A percentile compares a stretch with the other conserved stretches of the same genome.
phyloP scores from a whole-genome alignment of 129 eudicot species.

The Chrysanthemum lavandulifolium region DNA sequence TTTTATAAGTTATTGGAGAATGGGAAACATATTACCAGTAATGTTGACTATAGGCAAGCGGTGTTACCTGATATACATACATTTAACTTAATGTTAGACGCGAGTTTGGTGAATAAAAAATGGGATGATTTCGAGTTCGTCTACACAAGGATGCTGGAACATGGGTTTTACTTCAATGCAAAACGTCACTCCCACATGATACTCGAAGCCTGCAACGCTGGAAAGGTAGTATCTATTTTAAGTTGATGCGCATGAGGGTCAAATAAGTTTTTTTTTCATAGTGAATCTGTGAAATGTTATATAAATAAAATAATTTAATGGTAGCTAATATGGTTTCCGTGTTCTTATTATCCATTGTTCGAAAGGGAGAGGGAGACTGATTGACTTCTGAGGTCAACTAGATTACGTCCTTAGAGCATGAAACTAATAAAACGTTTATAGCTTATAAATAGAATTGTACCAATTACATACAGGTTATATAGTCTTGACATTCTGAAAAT shows the following conservation, averaged over 20 bases:
- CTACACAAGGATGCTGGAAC: constrained; percentile 63
- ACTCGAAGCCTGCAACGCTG: constrained; percentile 62
- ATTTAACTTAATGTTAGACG: constrained; percentile 77
- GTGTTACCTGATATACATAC: constrained; percentile 76
- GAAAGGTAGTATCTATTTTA: constrained; percentile 57
- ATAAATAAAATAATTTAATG: background rate
- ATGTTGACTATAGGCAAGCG: constrained; percentile 39
- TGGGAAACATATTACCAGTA: constrained; percentile 30
- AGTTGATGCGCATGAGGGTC: background rate
- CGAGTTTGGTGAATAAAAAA: constrained; percentile 42
- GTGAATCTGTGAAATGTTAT: background rate
- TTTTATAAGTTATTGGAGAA: constrained; percentile 54
- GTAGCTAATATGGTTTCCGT: background rate
- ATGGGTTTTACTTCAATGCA: constrained; percentile 65
- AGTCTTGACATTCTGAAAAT: background rate
- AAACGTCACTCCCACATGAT: constrained; percentile 76
- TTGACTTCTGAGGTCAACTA: constrained; percentile 1
- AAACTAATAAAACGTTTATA: background rate
- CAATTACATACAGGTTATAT: background rate
- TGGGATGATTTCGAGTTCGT: constrained; percentile 84
- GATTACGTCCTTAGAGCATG: background rate
- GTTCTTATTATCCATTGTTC: background rate
- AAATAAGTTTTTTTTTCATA: background rate
- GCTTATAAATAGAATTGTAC: background rate
- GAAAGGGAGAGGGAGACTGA: background rate